A percentile compares a stretch with the other conserved stretches of the same genome.
Evolutionary conservation across 805 yeast species (phyloP).

Genomic region (Cyberlindnera maritima): DNA sequence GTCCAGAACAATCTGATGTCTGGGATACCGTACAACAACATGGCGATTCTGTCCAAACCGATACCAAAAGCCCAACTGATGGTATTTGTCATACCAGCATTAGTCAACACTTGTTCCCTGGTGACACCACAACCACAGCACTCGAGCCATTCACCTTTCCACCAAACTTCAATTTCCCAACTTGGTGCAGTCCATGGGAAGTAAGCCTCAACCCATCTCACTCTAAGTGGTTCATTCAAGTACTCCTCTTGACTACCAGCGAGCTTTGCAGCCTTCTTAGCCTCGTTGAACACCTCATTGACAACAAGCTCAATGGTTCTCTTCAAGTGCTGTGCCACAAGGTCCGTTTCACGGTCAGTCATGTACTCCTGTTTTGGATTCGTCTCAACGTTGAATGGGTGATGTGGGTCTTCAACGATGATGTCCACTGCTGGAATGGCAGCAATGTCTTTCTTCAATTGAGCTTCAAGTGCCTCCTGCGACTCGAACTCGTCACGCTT

Average conservation of each 20-base stretch:
- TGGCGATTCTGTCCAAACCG: slow-evolving; percentile 92
- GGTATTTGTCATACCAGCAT: slow-evolving; percentile 64
- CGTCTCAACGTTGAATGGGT: slow-evolving; percentile 45
- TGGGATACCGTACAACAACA: slow-evolving; percentile 92
- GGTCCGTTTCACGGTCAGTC: slow-evolving; percentile 63
- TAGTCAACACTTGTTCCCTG: slow-evolving; percentile 68
- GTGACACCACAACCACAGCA: slow-evolving; percentile 96
- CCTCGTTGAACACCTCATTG: slow-evolving; percentile 75
- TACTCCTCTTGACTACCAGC: slow-evolving; percentile 62
- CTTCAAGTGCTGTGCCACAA: slow-evolving; percentile 76
- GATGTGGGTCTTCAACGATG: slow-evolving; percentile 72
- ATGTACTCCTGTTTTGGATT: slow-evolving; percentile 84
- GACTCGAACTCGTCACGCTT: slow-evolving; percentile 38
- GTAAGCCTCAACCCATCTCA: slow-evolving; percentile 92
- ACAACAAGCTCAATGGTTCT: slow-evolving; percentile 83
- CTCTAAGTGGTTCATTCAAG: slow-evolving; percentile 70
- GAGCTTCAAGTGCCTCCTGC: slow-evolving; percentile 35
- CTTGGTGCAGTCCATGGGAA: slow-evolving; percentile 99
- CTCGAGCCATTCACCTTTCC: slow-evolving; percentile 98
- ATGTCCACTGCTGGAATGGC: slow-evolving; percentile 65
- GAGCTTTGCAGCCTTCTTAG: slow-evolving; percentile 55
- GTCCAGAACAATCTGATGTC: slow-evolving; percentile 96
- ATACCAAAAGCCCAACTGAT: slow-evolving; percentile 98
- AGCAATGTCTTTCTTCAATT: slow-evolving; percentile 57
- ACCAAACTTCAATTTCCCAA: slow-evolving; percentile 98